Conservation (phyloP, 768 basidiomycete genomes). For the Lentinula guzmanii region DNA sequence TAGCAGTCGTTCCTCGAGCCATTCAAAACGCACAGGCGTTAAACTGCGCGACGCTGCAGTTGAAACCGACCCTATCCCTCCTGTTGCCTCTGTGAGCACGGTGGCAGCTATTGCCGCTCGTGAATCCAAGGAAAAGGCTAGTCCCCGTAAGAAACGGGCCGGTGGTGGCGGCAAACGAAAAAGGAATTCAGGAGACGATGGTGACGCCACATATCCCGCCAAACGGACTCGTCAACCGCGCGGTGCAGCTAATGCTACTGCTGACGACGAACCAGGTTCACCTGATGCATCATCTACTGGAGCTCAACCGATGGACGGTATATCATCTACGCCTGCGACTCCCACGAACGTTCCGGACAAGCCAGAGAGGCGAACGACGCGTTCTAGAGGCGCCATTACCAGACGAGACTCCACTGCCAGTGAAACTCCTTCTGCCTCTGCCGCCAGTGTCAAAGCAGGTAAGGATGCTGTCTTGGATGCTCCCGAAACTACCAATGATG, state of each 20-base stretch:
- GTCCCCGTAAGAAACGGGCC: conserved; percentile 44
- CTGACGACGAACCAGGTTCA: not conserved
- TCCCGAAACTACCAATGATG: not conserved
- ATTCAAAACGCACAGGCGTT: conserved; percentile 3
- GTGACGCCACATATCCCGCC: conserved; percentile 65
- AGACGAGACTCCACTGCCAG: conserved; percentile 6
- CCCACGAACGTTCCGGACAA: not conserved
- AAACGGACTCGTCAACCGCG: conserved; percentile 56
- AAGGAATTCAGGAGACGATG: conserved; percentile 55
- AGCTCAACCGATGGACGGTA: not conserved
- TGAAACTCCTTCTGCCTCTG: not conserved
- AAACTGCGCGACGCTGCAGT: conserved; percentile 11
- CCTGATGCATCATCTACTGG: not conserved
- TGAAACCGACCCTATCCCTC: conserved; percentile 12
- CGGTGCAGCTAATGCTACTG: conserved; percentile 19
- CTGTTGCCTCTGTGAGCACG: conserved; percentile 10
- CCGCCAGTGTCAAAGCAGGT: not conserved
- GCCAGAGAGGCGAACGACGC: conserved; percentile 6
- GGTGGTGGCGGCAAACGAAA: conserved; percentile 48
- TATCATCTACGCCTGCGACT: not conserved
- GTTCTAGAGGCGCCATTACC: conserved; percentile 1
- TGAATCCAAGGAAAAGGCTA: conserved; percentile 35
- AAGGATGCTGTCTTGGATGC: not conserved
- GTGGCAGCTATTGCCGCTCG: conserved; percentile 24
- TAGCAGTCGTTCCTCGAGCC: not conserved